Evolutionary conservation across 2,329 filamentous ascomycete species (phyloP), one percentile per base, ranked within the genome.

Genomic region (Fusarium xylarioides): DNA sequence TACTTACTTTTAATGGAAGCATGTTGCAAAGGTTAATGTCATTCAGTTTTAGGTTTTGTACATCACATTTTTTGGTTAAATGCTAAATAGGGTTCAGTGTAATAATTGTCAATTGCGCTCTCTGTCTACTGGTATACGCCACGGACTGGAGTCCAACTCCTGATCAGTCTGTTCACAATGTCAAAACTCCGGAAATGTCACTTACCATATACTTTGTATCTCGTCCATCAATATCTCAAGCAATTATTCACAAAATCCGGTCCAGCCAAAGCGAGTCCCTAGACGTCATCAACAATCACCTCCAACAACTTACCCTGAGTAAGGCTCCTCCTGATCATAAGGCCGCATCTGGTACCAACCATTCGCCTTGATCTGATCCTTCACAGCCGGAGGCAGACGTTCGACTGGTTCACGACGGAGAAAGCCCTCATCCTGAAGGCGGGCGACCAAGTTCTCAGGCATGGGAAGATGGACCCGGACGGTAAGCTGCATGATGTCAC

Each of bases 401-500:
- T 52, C 21, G 6, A 26, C 4, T 12, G 58, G 40, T 11, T 53
- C 11, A 2, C 10, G 11, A n/a, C 58, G 58, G 18, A 69, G 58
- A 19, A 12, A 53, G 4, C 43, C 46, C 3, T 65, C 58, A 4
- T 34, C 11, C 11, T 70, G 66, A 16, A 69, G 66, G 7, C 26
- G 30, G 4, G n/a, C 11, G 8, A 58, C 11, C 26, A 65, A 28
- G 12, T 37, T 46, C 16, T 28, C 16, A 32, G 37, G 58, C 19
- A 12, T 12, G 1, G 32, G 43, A 30, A 21, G 30, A 21, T 18
- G 10, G 12, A 44, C 59, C 7, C 40, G 38, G 14, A 69, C 61
- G 3, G 46, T 70, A 4, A 69, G 35, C n/a, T 65, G 66, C 59
- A 69, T 69, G 19, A 69, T 47, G 15, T 69, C 66, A 6, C 66